Conservation (phyloP, 331 rosid genomes). For the Rosa hybrid region DNA sequence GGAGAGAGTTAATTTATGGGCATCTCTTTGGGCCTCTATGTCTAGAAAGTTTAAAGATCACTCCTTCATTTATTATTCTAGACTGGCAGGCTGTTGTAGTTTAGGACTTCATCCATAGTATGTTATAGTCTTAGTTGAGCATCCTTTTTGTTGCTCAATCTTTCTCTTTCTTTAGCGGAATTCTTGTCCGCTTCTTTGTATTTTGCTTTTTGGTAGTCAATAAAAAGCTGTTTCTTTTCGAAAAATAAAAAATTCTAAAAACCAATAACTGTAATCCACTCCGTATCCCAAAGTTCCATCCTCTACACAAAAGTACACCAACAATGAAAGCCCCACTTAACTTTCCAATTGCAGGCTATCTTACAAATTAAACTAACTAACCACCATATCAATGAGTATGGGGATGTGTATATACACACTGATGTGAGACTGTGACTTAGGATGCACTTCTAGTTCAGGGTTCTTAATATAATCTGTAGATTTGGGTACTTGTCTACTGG, state of each 20-base stretch:
- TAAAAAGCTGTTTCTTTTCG: background rate
- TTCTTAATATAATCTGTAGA: background rate
- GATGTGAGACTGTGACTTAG: background rate
- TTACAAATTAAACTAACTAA: background rate
- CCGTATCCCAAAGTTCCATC: background rate
- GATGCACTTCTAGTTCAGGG: background rate
- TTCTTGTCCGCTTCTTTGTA: background rate
- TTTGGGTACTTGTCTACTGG: background rate
- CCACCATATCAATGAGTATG: background rate
- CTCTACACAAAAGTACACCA: background rate
- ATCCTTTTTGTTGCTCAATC: too few species aligned
- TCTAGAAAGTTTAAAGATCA: background rate
- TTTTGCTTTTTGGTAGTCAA: background rate
- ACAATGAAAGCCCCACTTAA: background rate
- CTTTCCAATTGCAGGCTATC: background rate
- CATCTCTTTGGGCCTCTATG: background rate
- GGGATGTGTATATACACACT: background rate
- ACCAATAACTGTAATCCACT: background rate
- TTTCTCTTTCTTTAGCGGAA: background rate
- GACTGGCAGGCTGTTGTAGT: background rate
- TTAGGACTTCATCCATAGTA: background rate
- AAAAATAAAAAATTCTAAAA: background rate
- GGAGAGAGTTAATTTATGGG: background rate
- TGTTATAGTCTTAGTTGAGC: background rate
- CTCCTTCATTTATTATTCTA: background rate